Evolutionary conservation across 805 yeast genomes (phyloP), one percentile per base, ranked within the genome.

Genomic region (Starmerella powellii): DNA sequence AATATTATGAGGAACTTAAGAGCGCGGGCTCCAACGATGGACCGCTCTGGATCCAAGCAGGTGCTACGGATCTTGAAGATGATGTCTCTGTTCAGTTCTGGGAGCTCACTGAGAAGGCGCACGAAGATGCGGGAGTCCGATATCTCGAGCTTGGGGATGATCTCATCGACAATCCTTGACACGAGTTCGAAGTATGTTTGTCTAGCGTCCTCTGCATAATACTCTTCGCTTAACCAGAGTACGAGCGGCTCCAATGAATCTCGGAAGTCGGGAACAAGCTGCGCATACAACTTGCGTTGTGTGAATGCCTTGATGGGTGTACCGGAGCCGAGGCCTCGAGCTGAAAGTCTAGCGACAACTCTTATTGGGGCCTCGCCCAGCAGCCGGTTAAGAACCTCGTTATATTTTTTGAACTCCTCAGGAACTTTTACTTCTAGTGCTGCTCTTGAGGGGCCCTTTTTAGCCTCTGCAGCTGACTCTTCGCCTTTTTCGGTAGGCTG

Each of bases 161-260:
- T 66, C 3, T 80, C 73, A 48, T 87, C 95, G 37, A 91, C 61
- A 0, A 85, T 71, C 42, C 71, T 74, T 4, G 71, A 68, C 0
- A 88, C 73, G 80, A 94, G 85, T 44, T 68, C 66, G 44, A 71
- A 60, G 59, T 91, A 91, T 86, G 94, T 84, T 59, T 87, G 95
- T 60, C 85, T 95, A 52, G 80, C 82, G 42, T 85, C 63, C 55
- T 78, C 82, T 37, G 74, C 66, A 62, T 74, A 78, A 93, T 95
- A 91, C 60, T 91, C 98, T 62, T 91, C 98, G 54, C 81, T 87
- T 42, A 91, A 64, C 99, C 99, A 91, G 48, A 81, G 86, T 30
- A 88, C 76, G 16, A 85, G 76, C 28, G 79, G 62, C 45, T 83
- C 93, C 11, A 87, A 69, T 28, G 88, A 66, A 8, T 66, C 67